Base-by-base conservation (phyloP, 345 rosid genomes). In the Brassica incana region DNA sequence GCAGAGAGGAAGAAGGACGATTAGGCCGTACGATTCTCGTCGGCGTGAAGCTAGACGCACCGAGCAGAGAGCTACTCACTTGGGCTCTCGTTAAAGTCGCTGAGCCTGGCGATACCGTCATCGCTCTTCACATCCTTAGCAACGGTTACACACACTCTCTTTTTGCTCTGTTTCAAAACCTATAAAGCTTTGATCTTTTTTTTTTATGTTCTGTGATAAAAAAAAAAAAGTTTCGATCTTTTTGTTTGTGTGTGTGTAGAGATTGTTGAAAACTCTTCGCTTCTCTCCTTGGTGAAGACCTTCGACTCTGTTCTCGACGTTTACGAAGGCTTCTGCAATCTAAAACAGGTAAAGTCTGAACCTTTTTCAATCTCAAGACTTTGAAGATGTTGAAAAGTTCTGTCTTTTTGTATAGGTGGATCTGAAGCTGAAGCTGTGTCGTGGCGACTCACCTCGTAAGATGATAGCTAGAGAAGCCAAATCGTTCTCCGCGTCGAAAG, bases 321-420 rank as follows among this genome's bases (percentile, higher is more conserved):
- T 43, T 91, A 90, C 48, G 97, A 93, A 86, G 98, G 99, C 43
- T 93, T 95, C 92, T 95, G 99, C 90, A 93, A 92, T 86, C 78
- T 93, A 77, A 95, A 95, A 76, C 99, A 95, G 97, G 99, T 92
- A 52, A 48, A 69, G 11, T 68, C 6, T 48, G 20, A 0, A 8
- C 35, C 72, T 66, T 67, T 61, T 70, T 62, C 60, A 68, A 27
- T 69, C 20, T 67, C 35, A 4, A 52, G 18, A 52, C 1, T 6
- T 60, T 48, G 52, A 25, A 23, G 18, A 52, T 5, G 18, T 60
- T 48, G 52, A 25, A 23, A 74, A 36, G 63, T 5, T 48, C 2
- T 48, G 59, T 43, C 16, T 82, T 45, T 73, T 68, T 29, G 40
- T 8, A 36, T 86, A 93, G 99, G 97, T 95, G 77, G 95, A 95